phyloP scores from a whole-genome alignment of 495 filamentous ascomycete species.

The Corynascus novoguineensis region DNA sequence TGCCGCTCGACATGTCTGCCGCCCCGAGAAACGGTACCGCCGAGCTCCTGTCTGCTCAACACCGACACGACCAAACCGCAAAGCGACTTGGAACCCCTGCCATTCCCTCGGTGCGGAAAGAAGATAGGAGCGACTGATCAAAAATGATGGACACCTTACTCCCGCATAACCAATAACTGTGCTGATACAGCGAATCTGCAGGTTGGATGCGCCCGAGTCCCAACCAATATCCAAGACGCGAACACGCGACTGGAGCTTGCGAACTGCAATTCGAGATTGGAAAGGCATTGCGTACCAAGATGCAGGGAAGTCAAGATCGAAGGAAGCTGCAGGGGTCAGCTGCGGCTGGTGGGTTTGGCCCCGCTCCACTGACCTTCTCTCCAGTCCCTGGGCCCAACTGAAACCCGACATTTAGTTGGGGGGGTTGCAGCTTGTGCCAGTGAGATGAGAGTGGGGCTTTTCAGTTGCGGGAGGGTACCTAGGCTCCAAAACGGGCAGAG shows the following conservation, averaged over 20 bases:
- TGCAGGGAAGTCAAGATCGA: conserved; percentile 8
- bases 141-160: not conserved
- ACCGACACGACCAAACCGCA: conserved; percentile 10
- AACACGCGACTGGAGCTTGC: conserved; percentile 4
- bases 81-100: conserved; percentile 13
- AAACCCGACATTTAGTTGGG: too few species aligned
- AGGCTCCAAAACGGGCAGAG: too few species aligned
- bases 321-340: not conserved
- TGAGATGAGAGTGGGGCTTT: too few species aligned
- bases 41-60: not conserved
- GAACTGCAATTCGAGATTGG: not conserved
- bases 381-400: too few species aligned
- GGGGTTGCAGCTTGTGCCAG: too few species aligned
- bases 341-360: not conserved
- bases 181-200: not conserved
- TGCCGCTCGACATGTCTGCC: conserved; percentile 12
- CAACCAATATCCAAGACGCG: conserved; percentile 1
- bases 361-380: not conserved
- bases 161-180: conserved; percentile 3
- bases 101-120: conserved; percentile 13
- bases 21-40: not conserved
- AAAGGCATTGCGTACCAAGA: too few species aligned
- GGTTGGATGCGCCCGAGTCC: not conserved
- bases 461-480: too few species aligned
- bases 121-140: not conserved